phyloP scores from a whole-genome alignment of 768 basidiomycete genomes.

The Tylopilus felleus region DNA sequence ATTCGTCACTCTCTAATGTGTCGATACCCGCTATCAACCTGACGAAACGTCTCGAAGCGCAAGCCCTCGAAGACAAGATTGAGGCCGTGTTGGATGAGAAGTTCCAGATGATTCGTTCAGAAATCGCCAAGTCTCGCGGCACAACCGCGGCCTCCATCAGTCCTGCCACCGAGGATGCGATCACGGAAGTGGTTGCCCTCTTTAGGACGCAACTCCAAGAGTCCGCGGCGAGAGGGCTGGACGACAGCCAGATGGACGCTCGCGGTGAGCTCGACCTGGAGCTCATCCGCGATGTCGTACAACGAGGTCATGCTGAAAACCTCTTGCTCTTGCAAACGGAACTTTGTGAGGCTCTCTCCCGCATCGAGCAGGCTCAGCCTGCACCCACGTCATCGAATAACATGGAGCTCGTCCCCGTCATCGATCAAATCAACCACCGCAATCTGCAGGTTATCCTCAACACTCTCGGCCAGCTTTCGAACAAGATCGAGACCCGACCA shows the following conservation, averaged over 20 bases:
- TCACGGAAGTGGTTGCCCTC: constrained; percentile 62
- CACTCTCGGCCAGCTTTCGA: constrained; percentile 49
- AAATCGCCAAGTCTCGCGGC: constrained; percentile 30
- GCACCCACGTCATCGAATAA: constrained; percentile 11
- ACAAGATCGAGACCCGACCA: constrained; percentile 34
- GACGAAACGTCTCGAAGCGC: constrained; percentile 54
- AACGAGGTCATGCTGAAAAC: constrained; percentile 64
- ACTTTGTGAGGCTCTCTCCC: constrained; percentile 48
- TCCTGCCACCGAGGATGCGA: constrained; percentile 55
- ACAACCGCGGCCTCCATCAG: constrained; percentile 32
- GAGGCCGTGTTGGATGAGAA: constrained; percentile 69
- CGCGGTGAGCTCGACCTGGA: constrained; percentile 78
- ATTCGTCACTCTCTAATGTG: constrained; percentile 43
- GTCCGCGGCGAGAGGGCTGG: constrained; percentile 51
- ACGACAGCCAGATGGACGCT: constrained; percentile 66
- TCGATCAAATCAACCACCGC: constrained; percentile 58
- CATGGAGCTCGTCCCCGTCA: constrained; percentile 38
- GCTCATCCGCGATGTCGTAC: constrained; percentile 64
- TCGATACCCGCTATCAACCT: constrained; percentile 49
- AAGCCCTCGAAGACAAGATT: constrained; percentile 59
- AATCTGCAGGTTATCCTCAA: constrained; percentile 59
- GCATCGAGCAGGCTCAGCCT: constrained; percentile 33
- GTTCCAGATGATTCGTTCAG: constrained; percentile 48
- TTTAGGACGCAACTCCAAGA: constrained; percentile 68
- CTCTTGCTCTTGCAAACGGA: constrained; percentile 56